Percentiles rank a stretch among this genome's conserved stretches.
Evolutionary conservation across 148 eudicot genomes (phyloP).

Genomic region (Nyssa sinensis): DNA sequence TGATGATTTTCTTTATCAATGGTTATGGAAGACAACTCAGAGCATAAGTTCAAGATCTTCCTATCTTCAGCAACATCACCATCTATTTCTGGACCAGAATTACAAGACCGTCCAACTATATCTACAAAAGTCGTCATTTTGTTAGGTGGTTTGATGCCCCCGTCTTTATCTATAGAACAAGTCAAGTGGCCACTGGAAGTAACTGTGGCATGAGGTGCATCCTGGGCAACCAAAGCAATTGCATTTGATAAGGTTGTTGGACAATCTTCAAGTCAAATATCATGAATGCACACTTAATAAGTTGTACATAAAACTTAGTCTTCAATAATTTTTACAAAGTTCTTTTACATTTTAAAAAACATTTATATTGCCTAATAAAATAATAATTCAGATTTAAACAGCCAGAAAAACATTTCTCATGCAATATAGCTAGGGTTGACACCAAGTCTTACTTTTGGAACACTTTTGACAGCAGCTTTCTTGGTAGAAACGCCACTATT

Average conservation of each 20-base stretch:
- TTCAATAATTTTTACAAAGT: neutral
- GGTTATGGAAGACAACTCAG: slow-evolving; percentile 36
- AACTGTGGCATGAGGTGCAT: slow-evolving; percentile 17
- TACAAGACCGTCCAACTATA: slow-evolving; percentile 41
- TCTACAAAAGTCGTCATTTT: slow-evolving; percentile 46
- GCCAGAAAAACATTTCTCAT: neutral
- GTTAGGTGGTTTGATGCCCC: slow-evolving; percentile 26
- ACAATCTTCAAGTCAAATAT: neutral
- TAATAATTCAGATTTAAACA: neutral
- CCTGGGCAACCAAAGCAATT: slow-evolving; percentile 31
- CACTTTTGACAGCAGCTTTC: slow-evolving; percentile 38
- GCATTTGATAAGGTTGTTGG: slow-evolving; percentile 3
- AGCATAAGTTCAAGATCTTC: slow-evolving; percentile 27
- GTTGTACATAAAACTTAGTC: neutral
- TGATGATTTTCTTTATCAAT: slow-evolving; percentile 18
- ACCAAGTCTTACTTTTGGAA: slow-evolving; percentile 47
- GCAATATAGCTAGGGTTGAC: neutral
- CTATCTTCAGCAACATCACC: slow-evolving; percentile 32
- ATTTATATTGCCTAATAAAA: neutral
- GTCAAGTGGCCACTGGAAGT: slow-evolving; percentile 24
- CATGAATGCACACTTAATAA: neutral
- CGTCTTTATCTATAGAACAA: slow-evolving; percentile 28
- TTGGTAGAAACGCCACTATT: slow-evolving; percentile 31
- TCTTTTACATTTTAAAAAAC: neutral
- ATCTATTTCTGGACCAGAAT: slow-evolving; percentile 34